Evolutionary conservation across 257 asterid genomes (phyloP).

Genomic region (Solanum raphanifolium): DNA sequence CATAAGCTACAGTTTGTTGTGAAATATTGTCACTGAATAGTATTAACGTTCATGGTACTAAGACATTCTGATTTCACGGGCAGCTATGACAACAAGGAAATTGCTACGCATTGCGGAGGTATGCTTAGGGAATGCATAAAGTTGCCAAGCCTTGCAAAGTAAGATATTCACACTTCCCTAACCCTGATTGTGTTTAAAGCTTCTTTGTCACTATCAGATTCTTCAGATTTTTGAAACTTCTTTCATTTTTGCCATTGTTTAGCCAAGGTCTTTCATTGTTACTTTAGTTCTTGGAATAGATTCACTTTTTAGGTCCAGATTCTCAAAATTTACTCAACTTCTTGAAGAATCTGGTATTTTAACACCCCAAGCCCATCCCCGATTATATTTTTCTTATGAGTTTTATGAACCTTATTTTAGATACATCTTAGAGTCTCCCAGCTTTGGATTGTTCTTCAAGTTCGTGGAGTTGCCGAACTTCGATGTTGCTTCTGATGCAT

Average conservation of each 20-base stretch:
- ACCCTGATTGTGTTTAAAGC: background rate
- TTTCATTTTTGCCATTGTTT: background rate
- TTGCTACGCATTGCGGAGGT: slow-evolving; percentile 90
- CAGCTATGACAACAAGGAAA: slow-evolving; percentile 97
- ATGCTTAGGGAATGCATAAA: slow-evolving; percentile 98
- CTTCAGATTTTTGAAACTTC: background rate
- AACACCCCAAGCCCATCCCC: background rate
- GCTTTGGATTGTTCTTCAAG: slow-evolving; percentile 93
- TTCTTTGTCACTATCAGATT: background rate
- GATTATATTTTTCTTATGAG: background rate
- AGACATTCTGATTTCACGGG: slow-evolving; percentile 7
- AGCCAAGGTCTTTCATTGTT: background rate
- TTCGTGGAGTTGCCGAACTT: slow-evolving; percentile 83
- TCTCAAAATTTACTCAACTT: background rate
- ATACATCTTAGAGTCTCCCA: slow-evolving; percentile 87
- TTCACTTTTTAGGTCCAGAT: background rate
- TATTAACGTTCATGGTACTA: background rate
- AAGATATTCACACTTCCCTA: slow-evolving; percentile 24
- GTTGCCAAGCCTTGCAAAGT: slow-evolving; percentile 83
- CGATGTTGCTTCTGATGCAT: slow-evolving; percentile 93
- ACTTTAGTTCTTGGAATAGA: background rate
- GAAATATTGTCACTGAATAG: background rate
- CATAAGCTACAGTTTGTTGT: background rate
- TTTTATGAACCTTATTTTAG: slow-evolving; percentile 31
- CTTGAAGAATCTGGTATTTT: background rate